phyloP scores from a whole-genome alignment of 2,329 filamentous ascomycete genomes.

The Ophiosphaerella korrae region DNA sequence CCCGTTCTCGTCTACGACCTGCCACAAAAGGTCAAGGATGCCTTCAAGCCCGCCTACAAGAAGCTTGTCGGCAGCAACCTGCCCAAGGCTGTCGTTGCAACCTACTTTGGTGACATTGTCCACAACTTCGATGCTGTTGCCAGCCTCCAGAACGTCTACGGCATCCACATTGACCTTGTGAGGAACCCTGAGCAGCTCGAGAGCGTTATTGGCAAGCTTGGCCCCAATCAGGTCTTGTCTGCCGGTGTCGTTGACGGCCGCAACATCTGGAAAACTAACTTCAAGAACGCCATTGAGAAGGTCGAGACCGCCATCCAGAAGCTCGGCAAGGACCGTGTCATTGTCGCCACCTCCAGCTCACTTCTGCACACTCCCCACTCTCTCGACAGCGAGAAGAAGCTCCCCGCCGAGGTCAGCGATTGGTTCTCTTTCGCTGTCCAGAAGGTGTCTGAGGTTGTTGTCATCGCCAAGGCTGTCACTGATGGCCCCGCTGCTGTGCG shows the following conservation, averaged over 20 bases:
- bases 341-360: conserved; percentile 95
- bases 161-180: conserved; percentile 92
- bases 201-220: conserved; percentile 79
- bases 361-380: conserved; percentile 99
- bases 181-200: conserved; percentile 98
- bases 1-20: conserved; percentile 96
- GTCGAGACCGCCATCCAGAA: conserved; percentile 91
- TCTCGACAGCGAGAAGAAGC: conserved; percentile 97
- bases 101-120: conserved; percentile 99
- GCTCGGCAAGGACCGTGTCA: conserved; percentile 95
- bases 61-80: conserved; percentile 81
- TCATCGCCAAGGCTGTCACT: conserved; percentile 96
- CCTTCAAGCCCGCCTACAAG: conserved; percentile 98
- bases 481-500: conserved; percentile 86
- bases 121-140: conserved; percentile 95
- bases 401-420: conserved; percentile 88
- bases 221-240: conserved; percentile 87
- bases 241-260: conserved; percentile 96
- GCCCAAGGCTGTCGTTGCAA: conserved; percentile 87
- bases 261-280: conserved; percentile 99
- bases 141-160: conserved; percentile 73
- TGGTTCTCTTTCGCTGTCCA: conserved; percentile 99
- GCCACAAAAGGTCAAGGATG: conserved; percentile 84
- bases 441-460: conserved; percentile 88
- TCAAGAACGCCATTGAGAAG: conserved; percentile 89